Evolutionary conservation across 1,284 basidiomycete genomes (phyloP).

Genomic region (Apiotrichum gracile): DNA sequence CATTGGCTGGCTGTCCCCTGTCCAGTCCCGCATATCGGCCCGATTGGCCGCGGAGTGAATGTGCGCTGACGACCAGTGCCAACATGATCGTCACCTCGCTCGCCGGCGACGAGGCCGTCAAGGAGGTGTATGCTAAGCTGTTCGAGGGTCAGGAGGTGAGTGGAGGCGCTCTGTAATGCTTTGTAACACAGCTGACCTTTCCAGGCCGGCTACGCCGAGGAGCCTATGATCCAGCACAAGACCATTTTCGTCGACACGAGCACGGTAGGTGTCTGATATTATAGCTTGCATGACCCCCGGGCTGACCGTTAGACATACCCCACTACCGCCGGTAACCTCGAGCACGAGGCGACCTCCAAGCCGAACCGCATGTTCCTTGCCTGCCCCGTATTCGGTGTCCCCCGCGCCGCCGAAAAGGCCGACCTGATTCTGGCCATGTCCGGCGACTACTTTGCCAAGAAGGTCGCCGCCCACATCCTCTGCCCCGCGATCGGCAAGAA

Average conservation of each 20-base stretch:
- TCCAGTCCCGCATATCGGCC: too few relatives aligned
- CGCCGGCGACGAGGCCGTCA: conserved; percentile 66
- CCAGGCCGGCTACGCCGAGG: not conserved
- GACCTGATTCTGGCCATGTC: conserved; percentile 71
- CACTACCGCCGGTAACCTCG: conserved; percentile 66
- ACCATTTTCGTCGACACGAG: conserved; percentile 78
- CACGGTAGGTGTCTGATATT: conserved; percentile 53
- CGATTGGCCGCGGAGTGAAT: not conserved
- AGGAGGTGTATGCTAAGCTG: conserved; percentile 61
- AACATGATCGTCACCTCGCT: conserved; percentile 77
- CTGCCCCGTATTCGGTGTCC: conserved; percentile 72
- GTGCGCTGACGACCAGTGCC: conserved; percentile 49
- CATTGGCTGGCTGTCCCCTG: too few relatives aligned
- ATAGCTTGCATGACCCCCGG: not conserved
- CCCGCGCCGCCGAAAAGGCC: conserved; percentile 59
- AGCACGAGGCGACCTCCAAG: conserved; percentile 59
- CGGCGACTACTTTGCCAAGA: conserved; percentile 78
- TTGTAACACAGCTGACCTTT: not conserved
- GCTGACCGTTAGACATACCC: conserved; percentile 58
- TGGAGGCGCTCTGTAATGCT: too few relatives aligned
- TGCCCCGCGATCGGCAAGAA: conserved; percentile 74
- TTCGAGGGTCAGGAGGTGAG: conserved; percentile 55
- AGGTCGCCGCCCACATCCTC: conserved; percentile 63
- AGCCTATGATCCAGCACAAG: not conserved
- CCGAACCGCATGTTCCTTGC: conserved; percentile 65